Evolutionary conservation across 2,329 filamentous ascomycete species (phyloP).

Genomic region (Daldinia sp.): DNA sequence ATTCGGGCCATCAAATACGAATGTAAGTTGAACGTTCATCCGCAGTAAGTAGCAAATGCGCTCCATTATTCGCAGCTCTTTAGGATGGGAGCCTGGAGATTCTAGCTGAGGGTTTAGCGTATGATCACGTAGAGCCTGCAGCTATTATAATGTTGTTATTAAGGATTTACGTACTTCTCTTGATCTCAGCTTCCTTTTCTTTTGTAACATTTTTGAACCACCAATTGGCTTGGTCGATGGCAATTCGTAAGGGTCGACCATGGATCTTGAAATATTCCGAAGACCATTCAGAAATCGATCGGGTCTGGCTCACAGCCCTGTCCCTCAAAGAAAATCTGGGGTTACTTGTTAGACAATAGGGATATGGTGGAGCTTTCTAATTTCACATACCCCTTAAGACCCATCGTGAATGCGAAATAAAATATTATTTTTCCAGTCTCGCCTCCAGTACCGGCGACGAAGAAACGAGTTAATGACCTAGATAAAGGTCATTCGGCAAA

Average conservation of each 20-base stretch:
- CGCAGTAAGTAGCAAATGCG: slow-evolving; percentile 61
- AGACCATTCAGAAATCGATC: no score
- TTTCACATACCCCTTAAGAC: neutral
- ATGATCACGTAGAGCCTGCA: no score
- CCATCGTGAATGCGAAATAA: neutral
- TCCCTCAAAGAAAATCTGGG: no score
- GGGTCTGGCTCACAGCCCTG: no score
- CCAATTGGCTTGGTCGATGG: slow-evolving; percentile 44
- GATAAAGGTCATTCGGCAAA: no score
- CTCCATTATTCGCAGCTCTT: slow-evolving; percentile 43
- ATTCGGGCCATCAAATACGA: slow-evolving; percentile 66
- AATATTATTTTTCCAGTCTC: neutral
- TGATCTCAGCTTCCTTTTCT: slow-evolving; percentile 35
- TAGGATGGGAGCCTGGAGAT: slow-evolving; percentile 41
- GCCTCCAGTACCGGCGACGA: neutral
- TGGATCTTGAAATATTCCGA: slow-evolving; percentile 42
- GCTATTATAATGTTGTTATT: no score
- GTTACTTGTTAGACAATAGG: no score
- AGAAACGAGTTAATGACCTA: neutral
- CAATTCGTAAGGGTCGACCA: slow-evolving; percentile 45
- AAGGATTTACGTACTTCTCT: no score
- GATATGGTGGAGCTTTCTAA: no score
- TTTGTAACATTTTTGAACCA: slow-evolving; percentile 42
- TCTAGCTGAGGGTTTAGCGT: slow-evolving; percentile 16
- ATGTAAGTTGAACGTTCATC: slow-evolving; percentile 59